Evolutionary conservation across 768 basidiomycete genomes (phyloP).

Genomic region (Pulveroboletus sp.): DNA sequence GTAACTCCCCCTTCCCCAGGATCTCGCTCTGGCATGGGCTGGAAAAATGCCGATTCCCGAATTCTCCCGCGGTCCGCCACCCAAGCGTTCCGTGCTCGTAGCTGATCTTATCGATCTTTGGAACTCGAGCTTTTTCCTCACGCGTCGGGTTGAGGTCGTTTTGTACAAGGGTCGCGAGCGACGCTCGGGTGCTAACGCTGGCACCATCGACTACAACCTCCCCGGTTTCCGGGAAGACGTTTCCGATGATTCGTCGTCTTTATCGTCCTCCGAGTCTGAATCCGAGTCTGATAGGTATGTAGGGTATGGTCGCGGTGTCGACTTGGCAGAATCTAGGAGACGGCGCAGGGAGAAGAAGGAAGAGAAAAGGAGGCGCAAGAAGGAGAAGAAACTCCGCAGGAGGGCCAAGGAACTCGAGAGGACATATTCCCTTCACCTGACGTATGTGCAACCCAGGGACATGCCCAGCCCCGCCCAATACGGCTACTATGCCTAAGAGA

Average conservation of each 20-base stretch:
- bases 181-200: constrained; percentile 59
- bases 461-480: constrained; percentile 21
- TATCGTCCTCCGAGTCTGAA: constrained; percentile 39
- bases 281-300: constrained; percentile 40
- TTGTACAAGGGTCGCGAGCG: constrained; percentile 79
- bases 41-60: constrained; percentile 67
- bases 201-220: constrained; percentile 50
- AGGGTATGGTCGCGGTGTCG: constrained; percentile 42
- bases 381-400: constrained; percentile 58
- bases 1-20: constrained; percentile 35
- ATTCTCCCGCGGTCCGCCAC: constrained; percentile 42
- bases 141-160: constrained; percentile 72
- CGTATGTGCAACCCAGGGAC: constrained; percentile 40
- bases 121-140: constrained; percentile 72
- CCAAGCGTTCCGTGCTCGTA: constrained; percentile 54
- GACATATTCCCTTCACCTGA: constrained; percentile 60
- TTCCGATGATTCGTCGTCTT: constrained; percentile 36
- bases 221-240: constrained; percentile 43
- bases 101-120: constrained; percentile 76
- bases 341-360: constrained; percentile 50
- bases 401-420: constrained; percentile 58
- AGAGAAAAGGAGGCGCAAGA: constrained; percentile 57
- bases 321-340: constrained; percentile 48
- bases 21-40: constrained; percentile 70
- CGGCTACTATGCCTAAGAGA: constrained; percentile 23